Evolutionary conservation across 2,329 filamentous ascomycete genomes (phyloP), one percentile per base, ranked within the genome.

Genomic region (Monosporascus sp.): DNA sequence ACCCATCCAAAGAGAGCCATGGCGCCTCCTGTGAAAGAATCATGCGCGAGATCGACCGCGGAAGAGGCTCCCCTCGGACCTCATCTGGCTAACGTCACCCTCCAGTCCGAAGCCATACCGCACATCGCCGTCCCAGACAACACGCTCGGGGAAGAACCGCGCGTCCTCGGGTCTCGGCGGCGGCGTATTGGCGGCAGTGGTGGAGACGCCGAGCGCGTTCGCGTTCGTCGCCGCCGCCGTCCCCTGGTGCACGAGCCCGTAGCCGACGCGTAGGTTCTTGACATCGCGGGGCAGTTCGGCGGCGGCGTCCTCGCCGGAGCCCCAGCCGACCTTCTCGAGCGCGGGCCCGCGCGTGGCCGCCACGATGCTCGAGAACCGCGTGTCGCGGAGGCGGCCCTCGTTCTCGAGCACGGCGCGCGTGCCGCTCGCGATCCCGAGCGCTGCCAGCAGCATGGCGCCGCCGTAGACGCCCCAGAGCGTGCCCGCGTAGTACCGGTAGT

Each of bases 271-370:
- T 6, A 65, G 27, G 38, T 57, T 62, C 48, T 58, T 61, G 41
- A 64, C 50, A 15, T 63, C 61, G 6, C 45, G 48, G 14, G 59
- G 55, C 14, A 64, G 37, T 31, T 56, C 48, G 14, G 61, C 58
- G 39, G 48, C 41, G 25, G 54, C 53, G 8, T 58, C 60, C n/a
- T 55, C 60, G n/a, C 58, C 61, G 8, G 51, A 57, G 38, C 54
- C 56, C 56, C 63, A 64, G 14, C 64, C 62, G 22, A 74, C 57
- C 47, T 62, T 65, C 47, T 75, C 72, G 3, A 74, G 62, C n/a
- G 69, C 69, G 1, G 65, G 67, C 1, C 72, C 73, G 25, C 73
- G 61, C 17, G 72, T 74, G 14, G 73, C 71, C 2, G 72, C 71
- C n/a, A 74, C 65, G 49, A 75, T 67, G 58, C 67, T 71, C 8